Evolutionary conservation across 352 stramenopile genomes (phyloP), one percentile per base, ranked within the genome.

Genomic region (Saprolegnia diclina): DNA sequence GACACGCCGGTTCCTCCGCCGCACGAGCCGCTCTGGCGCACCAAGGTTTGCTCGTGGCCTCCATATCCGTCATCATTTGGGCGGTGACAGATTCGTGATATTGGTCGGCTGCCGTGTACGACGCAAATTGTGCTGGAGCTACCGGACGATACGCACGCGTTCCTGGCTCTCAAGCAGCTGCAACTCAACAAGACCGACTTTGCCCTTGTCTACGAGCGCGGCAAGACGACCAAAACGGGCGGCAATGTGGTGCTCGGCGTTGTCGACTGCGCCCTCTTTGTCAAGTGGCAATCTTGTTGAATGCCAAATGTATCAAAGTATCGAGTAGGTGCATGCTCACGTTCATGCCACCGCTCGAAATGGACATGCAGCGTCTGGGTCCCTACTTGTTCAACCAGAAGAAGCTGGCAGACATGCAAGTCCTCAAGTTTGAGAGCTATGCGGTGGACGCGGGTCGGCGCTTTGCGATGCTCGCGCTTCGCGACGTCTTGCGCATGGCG

Each of bases 121-220:
- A 48, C 24, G 24, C 29, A 63, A 18, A 32, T 29, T 32, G 35
- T 48, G 55, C 16, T 63, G 11, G 16, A 63, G 16, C n/a, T 66
- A 19, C 22, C 38, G 13, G 57, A 66, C 16, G 57, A 66, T 40
- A 10, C 55, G 38, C 38, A 55, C n/a, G 52, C 37, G 19, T 66
- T 66, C 32, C 40, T 66, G 1, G 57, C 57, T 7, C 44, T 66
- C n/a, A 66, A 66, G 42, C 35, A 55, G 29, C 35, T 66, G 10
- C 57, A 66, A 40, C 57, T 55, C 4, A 38, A 24, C 10, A 53
- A 55, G 53, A 21, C 10, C 6, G 37, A 14, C 22, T n/a, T 55
- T 9, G 57, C 40, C 2, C 57, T 66, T 19, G 57, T 66, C 22
- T 54, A 22, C 29, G 37, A 66, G 50, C 40, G 40, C 40, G 4